Evolutionary conservation across 495 filamentous ascomycete genomes (phyloP).

Genomic region (Elaphomyces granulatus): DNA sequence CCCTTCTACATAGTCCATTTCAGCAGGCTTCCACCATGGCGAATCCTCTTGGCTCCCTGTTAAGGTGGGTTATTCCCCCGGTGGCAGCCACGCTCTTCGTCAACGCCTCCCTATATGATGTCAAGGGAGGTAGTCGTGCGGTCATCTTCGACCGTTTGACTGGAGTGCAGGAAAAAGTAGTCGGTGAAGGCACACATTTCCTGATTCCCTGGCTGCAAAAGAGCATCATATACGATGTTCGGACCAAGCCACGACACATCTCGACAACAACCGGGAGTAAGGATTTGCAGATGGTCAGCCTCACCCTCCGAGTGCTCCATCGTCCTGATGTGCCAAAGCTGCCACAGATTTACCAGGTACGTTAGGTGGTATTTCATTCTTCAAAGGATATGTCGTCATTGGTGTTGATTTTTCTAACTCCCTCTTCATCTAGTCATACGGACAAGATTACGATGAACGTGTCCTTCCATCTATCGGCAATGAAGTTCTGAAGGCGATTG

Average conservation of each 20-base stretch:
- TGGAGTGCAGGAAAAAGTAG: constrained; percentile 82
- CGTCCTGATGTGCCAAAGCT: constrained; percentile 82
- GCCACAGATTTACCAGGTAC: constrained; percentile 97
- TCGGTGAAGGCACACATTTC: constrained; percentile 97
- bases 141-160: constrained; percentile 96
- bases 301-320: constrained; percentile 92
- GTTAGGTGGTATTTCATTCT: constrained; percentile 7
- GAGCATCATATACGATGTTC: constrained; percentile 93
- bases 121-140: constrained; percentile 80
- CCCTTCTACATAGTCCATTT: too few species aligned
- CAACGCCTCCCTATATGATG: constrained; percentile 84
- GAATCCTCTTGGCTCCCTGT: constrained; percentile 9
- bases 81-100: constrained; percentile 43
- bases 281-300: constrained; percentile 98
- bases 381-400: neutral
- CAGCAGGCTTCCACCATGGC: too few species aligned
- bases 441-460: constrained; percentile 96
- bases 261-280: constrained; percentile 97
- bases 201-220: constrained; percentile 90
- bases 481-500: constrained; percentile 98
- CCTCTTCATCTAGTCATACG: constrained; percentile 42
- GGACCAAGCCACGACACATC: constrained; percentile 93
- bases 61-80: constrained; percentile 47
- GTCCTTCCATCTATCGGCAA: constrained; percentile 99
- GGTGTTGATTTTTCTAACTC: neutral